These are phyloP conservation scores for Penicillium sp. DNA, from an alignment of 2,329 filamentous ascomycete genomes.

Conservation along the genomic window DNA sequence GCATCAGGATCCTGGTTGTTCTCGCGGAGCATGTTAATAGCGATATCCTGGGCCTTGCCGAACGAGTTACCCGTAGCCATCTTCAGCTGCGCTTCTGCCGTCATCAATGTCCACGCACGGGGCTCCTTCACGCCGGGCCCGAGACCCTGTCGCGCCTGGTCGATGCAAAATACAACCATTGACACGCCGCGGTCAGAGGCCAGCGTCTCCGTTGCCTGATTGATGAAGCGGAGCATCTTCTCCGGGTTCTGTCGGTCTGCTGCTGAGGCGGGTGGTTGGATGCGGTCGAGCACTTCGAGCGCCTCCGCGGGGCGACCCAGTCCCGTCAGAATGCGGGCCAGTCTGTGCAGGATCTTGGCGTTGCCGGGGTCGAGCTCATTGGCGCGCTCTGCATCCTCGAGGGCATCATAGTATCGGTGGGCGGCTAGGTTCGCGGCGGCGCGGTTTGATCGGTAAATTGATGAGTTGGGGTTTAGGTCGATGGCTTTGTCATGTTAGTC, in stretches of 20 bases:
- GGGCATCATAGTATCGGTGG: constrained; percentile 74
- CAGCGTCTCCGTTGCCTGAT: constrained; percentile 78
- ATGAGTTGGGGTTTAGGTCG: constrained; percentile 80
- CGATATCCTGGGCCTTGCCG: constrained; percentile 89
- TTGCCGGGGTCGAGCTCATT: constrained; percentile 84
- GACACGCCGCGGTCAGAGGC: constrained; percentile 78
- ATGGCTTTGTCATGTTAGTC: constrained; percentile 65
- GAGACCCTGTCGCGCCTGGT: constrained; percentile 83
- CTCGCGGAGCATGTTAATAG: constrained; percentile 80
- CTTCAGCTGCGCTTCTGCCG: constrained; percentile 87
- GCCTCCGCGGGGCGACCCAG: constrained; percentile 88
- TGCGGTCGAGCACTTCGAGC: constrained; percentile 77
- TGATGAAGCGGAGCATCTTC: constrained; percentile 82
- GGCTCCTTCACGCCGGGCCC: constrained; percentile 77
- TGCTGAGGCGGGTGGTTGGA: constrained; percentile 77
- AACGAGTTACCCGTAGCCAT: constrained; percentile 89
- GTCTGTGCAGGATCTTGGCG: constrained; percentile 82
- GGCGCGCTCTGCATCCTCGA: constrained; percentile 85
- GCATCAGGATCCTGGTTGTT: constrained; percentile 95
- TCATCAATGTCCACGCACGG: constrained; percentile 91
- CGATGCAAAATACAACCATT: constrained; percentile 89
- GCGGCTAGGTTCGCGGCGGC: constrained; percentile 93
- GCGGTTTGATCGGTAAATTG: constrained; percentile 92
- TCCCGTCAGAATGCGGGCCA: constrained; percentile 87
- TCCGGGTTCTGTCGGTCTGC: constrained; percentile 85